Percentiles rank a stretch among this genome's conserved stretches.
These are phyloP conservation scores for Blastocystis sp. DNA, from an alignment of 352 stramenopile genomes.

Conservation along the genomic window DNA sequence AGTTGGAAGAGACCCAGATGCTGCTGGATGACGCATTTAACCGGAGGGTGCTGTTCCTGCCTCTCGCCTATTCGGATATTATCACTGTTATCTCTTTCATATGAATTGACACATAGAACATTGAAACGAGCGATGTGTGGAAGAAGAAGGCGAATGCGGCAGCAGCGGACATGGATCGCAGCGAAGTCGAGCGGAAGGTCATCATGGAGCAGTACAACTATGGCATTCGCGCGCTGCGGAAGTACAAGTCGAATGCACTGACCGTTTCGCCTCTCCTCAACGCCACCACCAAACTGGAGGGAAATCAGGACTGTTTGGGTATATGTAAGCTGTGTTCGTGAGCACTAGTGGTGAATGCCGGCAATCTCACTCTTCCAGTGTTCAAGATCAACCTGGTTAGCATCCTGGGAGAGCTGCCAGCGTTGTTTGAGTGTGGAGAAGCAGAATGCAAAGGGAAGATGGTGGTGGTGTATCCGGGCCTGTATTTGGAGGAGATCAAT, in stretches of 20 bases:
- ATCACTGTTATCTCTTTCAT: neutral
- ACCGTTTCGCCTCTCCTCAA: neutral
- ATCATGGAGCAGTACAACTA: constrained; percentile 17
- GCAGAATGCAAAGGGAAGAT: neutral
- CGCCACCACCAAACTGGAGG: neutral
- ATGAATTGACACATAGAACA: neutral
- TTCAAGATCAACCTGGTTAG: constrained; percentile 25
- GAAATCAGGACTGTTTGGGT: neutral
- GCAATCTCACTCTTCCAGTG: neutral
- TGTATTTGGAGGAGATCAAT: neutral
- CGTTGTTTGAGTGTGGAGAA: neutral
- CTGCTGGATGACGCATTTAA: neutral
- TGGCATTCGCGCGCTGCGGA: neutral
- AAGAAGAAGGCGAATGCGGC: neutral
- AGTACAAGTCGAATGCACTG: neutral
- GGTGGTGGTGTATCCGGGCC: constrained; percentile 8
- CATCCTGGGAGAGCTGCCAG: neutral
- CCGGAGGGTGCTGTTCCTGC: constrained; percentile 11
- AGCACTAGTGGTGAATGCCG: constrained; percentile 1
- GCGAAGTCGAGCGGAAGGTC: neutral
- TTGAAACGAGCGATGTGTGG: constrained; percentile 28
- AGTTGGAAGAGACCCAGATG: neutral
- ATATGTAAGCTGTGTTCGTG: neutral
- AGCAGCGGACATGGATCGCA: neutral
- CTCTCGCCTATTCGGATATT: neutral